A percentile compares a stretch with the other conserved stretches of the same genome.
These are phyloP conservation scores for Amanita pallidorosea DNA, from an alignment of 768 basidiomycete genomes.

Conservation along the genomic window DNA sequence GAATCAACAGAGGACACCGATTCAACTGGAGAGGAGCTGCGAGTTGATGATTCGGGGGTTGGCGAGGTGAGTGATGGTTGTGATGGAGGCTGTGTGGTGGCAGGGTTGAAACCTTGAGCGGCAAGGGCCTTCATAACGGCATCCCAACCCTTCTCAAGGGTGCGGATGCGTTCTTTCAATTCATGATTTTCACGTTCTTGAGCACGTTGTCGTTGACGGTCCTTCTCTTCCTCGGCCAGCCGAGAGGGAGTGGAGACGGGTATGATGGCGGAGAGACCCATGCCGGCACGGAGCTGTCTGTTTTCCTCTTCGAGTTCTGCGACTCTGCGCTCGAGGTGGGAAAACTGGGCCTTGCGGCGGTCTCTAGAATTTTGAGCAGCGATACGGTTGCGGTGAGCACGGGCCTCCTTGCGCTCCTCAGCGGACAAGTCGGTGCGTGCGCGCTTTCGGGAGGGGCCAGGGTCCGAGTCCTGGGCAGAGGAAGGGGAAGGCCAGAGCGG, in stretches of 20 bases:
- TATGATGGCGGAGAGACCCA: slow-evolving; percentile 15
- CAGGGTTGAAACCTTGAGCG: slow-evolving; percentile 52
- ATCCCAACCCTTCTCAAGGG: slow-evolving; percentile 75
- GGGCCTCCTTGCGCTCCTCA: slow-evolving; percentile 78
- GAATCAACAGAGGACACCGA: slow-evolving; percentile 11
- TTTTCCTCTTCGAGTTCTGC: slow-evolving; percentile 80
- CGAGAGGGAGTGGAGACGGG: slow-evolving; percentile 15
- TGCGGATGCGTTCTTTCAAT: slow-evolving; percentile 63
- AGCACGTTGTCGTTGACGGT: slow-evolving; percentile 25
- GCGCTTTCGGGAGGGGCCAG: slow-evolving; percentile 64
- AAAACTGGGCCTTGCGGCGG: slow-evolving; percentile 77
- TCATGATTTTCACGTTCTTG: slow-evolving; percentile 66
- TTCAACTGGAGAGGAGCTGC: slow-evolving; percentile 19
- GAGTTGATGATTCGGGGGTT: slow-evolving; percentile 13
- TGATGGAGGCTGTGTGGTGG: slow-evolving; percentile 19
- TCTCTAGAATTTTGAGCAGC: slow-evolving; percentile 92
- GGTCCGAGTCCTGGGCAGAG: slow-evolving; percentile 12
- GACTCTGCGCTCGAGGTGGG: slow-evolving; percentile 55
- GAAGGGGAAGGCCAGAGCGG: slow-evolving; percentile 20
- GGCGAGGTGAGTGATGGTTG: slow-evolving; percentile 12
- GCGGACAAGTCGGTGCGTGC: slow-evolving; percentile 49
- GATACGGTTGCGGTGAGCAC: slow-evolving; percentile 87
- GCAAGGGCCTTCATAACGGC: slow-evolving; percentile 68
- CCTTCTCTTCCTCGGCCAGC: slow-evolving; percentile 25
- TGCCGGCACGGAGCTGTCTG: slow-evolving; percentile 52